Base-by-base conservation (phyloP, 345 rosid species). In the Heritiera littoralis region DNA sequence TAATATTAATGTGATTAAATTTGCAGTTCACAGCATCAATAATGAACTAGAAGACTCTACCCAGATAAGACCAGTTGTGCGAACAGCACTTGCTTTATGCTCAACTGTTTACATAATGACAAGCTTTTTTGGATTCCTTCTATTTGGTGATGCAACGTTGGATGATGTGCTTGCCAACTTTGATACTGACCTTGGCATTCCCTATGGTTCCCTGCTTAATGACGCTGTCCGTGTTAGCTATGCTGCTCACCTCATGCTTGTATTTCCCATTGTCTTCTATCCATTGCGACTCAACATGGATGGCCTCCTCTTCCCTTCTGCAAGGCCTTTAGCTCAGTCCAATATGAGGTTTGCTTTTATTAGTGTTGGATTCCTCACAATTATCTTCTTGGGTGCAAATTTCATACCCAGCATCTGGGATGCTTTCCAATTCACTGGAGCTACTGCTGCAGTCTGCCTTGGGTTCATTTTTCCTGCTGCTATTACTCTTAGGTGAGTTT, bases 341-440 rank as follows among this genome's bases (percentile, higher is more conserved):
- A 88, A 92, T 82, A 23, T 59, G 85, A 90, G 98, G 84, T 96
- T 94, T 84, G 85, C 87, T 9, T 84, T 82, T 12, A 64, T 94
- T 74, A 96, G 97, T 58, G 69, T 60, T n/a, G 90, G 81, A 7
- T 95, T 94, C 80, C 85, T 94, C 43, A 9, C 80, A 48, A 20
- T 88, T 17, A 91, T 96, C 81, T 90, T 94, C 83, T 52, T 87
- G 78, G 97, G 99, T 61, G 93, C 97, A 58, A 96, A 90, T 85
- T 90, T 88, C 79, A 94, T 96, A 61, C 99, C 99, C 43, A 94
- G 94, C 89, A 96, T 96, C 81, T 96, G 98, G 98, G 97, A 90
- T 81, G 99, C 95, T 79, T 96, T 96, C 84, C 97, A 96, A 75
- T 92, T 96, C 72, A 94, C 97, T 56, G 99, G 97, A 82, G 97